Evolutionary conservation across 2,329 filamentous ascomycete species (phyloP).

Genomic region (Falciphora oryzae): DNA sequence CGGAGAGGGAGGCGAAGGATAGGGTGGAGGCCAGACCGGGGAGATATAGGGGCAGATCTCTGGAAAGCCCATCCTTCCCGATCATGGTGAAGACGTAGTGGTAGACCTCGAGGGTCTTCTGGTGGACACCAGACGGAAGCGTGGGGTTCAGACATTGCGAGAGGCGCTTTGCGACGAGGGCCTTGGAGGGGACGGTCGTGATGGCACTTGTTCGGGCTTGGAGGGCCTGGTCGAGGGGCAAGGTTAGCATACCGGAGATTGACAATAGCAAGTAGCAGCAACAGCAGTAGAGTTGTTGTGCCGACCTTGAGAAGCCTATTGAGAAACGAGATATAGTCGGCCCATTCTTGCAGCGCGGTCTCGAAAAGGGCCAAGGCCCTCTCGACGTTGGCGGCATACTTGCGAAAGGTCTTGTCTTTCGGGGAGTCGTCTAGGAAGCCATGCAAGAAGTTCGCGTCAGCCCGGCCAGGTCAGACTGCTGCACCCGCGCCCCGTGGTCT

Average conservation of each 20-base stretch:
- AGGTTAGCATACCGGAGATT: conserved; percentile 20
- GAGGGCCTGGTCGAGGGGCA: conserved; percentile 56
- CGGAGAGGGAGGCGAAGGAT: conserved; percentile 89
- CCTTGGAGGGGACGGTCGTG: conserved; percentile 72
- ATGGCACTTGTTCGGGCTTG: conserved; percentile 75
- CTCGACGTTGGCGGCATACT: conserved; percentile 86
- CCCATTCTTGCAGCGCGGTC: conserved; percentile 93
- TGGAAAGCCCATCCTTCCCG: conserved; percentile 71
- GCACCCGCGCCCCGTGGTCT: not conserved
- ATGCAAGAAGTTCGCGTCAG: not conserved
- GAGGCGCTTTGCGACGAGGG: conserved; percentile 78
- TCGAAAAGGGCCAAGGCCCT: conserved; percentile 86
- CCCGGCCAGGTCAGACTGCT: not conserved
- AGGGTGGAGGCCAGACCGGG: conserved; percentile 84
- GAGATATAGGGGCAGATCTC: conserved; percentile 80
- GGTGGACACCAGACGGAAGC: conserved; percentile 91
- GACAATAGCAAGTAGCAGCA: not conserved
- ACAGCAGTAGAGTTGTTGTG: not conserved
- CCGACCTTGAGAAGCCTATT: conserved; percentile 80
- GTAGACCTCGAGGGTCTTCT: conserved; percentile 95
- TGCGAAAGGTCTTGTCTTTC: conserved; percentile 68
- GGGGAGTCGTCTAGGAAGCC: conserved; percentile 42
- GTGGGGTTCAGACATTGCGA: conserved; percentile 93
- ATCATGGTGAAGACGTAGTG: conserved; percentile 82
- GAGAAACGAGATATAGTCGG: conserved; percentile 97